Percentiles rank a stretch among this genome's conserved stretches.
phyloP scores from a whole-genome alignment of 306 rosid genomes.

The Bauhinia variegata region DNA sequence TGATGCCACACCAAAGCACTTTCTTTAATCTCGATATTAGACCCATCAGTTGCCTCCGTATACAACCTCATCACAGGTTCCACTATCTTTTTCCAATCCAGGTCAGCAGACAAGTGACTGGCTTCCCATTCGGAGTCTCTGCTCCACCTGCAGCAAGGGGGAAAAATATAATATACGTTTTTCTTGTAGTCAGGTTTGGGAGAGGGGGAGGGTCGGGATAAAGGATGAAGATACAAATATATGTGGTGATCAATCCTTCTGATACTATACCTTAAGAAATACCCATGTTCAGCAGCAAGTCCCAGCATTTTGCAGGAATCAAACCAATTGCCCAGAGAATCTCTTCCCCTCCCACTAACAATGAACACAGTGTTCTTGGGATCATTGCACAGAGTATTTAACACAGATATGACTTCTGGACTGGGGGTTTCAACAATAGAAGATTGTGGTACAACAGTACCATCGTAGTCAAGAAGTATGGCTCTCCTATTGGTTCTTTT shows the following conservation, averaged over 20 bases:
- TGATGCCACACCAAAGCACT: constrained; percentile 93
- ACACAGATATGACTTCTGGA: constrained; percentile 59
- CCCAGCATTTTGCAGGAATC: constrained; percentile 71
- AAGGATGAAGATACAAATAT: background rate
- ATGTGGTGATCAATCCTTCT: background rate
- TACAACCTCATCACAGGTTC: constrained; percentile 76
- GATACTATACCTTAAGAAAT: constrained; percentile 63
- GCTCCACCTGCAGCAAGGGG: constrained; percentile 59
- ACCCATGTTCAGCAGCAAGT: constrained; percentile 91
- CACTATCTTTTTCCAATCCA: constrained; percentile 78
- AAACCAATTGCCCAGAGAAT: constrained; percentile 73
- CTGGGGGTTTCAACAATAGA: constrained; percentile 70
- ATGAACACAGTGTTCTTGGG: constrained; percentile 71
- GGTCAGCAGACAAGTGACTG: constrained; percentile 58
- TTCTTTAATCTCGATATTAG: constrained; percentile 72
- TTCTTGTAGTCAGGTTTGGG: background rate
- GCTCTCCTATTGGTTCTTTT: constrained; percentile 70
- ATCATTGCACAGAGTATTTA: constrained; percentile 72
- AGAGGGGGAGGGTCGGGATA: background rate
- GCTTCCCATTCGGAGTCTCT: constrained; percentile 70
- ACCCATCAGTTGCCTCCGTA: constrained; percentile 85
- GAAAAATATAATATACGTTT: background rate
- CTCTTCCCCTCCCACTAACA: constrained; percentile 83
- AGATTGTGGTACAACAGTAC: constrained; percentile 76
- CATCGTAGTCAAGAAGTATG: constrained; percentile 84